Evolutionary conservation across 257 asterid genomes (phyloP).

Genomic region (Primulina tabacum): DNA sequence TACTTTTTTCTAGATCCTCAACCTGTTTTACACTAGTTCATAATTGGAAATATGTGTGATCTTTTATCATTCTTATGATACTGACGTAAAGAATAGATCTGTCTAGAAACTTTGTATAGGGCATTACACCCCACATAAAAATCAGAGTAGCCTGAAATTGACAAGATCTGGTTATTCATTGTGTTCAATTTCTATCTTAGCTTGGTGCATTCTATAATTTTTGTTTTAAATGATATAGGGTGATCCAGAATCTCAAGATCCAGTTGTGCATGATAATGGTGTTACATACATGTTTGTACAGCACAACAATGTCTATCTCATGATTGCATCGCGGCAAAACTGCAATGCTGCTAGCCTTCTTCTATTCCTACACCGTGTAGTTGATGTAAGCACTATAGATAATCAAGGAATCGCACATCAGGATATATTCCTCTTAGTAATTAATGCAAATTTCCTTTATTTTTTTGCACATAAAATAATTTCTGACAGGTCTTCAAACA

Average conservation of each 20-base stretch:
- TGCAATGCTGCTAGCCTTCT: conserved; percentile 99
- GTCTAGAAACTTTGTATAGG: background rate
- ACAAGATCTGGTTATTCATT: background rate
- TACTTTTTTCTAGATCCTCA: no score
- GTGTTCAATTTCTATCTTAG: background rate
- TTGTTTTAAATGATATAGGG: conserved; percentile 51
- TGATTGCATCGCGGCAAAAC: conserved; percentile 97
- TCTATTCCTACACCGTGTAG: conserved; percentile 92
- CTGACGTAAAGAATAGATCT: no score
- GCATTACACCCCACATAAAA: conserved; percentile 5
- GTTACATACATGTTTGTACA: conserved; percentile 95
- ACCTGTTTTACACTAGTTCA: no score
- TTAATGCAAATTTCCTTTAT: conserved; percentile 20
- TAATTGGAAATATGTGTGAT: no score
- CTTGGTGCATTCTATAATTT: background rate
- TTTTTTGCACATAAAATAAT: conserved; percentile 12
- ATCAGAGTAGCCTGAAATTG: background rate
- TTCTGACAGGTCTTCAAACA: conserved; percentile 87
- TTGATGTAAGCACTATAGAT: conserved; percentile 74
- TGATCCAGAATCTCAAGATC: conserved; percentile 82
- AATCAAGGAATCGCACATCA: conserved; percentile 21
- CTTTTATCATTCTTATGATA: no score
- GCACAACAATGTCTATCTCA: conserved; percentile 94
- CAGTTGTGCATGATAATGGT: conserved; percentile 84
- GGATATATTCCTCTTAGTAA: conserved; percentile 19